Percentiles rank a stretch among this genome's conserved stretches.
These are phyloP conservation scores for Carex arenaria DNA, from an alignment of 202 grass and related monocot genomes.

Conservation along the genomic window DNA sequence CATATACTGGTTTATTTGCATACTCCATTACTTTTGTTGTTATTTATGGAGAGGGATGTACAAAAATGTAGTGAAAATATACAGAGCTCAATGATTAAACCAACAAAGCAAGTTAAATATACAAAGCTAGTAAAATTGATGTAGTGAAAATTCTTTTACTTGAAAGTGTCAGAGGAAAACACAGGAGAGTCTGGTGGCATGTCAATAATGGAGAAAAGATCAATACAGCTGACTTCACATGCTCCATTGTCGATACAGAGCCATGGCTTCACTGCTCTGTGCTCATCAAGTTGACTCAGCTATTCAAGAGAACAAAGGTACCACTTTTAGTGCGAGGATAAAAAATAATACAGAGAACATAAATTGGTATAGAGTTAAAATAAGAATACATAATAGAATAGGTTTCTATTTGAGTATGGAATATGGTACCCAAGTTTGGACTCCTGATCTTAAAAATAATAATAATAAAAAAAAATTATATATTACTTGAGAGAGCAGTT, in stretches of 20 bases:
- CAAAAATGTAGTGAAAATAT: background rate
- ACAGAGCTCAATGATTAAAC: background rate
- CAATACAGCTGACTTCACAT: conserved; percentile 41
- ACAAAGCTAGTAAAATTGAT: conserved; percentile 5
- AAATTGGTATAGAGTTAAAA: background rate
- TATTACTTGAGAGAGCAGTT: conserved; percentile 44
- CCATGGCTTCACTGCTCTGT: conserved; percentile 35
- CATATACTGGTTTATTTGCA: background rate
- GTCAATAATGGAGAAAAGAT: conserved; percentile 55
- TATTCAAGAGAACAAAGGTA: conserved; percentile 33
- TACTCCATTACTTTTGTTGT: background rate
- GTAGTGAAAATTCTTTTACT: conserved; percentile 33
- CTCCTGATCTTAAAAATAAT: background rate
- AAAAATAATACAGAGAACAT: background rate
- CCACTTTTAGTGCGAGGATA: conserved; percentile 23
- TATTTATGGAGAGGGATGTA: background rate
- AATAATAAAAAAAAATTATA: background rate
- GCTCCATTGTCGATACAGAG: conserved; percentile 47
- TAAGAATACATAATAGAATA: background rate
- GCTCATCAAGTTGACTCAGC: conserved; percentile 69
- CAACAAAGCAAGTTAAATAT: background rate
- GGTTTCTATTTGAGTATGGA: background rate
- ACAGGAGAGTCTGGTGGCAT: conserved; percentile 55
- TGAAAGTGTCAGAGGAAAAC: conserved; percentile 67
- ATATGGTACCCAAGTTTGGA: background rate